Conservation (phyloP, 352 stramenopile species). For the Phytophthora ohioensis region DNA sequence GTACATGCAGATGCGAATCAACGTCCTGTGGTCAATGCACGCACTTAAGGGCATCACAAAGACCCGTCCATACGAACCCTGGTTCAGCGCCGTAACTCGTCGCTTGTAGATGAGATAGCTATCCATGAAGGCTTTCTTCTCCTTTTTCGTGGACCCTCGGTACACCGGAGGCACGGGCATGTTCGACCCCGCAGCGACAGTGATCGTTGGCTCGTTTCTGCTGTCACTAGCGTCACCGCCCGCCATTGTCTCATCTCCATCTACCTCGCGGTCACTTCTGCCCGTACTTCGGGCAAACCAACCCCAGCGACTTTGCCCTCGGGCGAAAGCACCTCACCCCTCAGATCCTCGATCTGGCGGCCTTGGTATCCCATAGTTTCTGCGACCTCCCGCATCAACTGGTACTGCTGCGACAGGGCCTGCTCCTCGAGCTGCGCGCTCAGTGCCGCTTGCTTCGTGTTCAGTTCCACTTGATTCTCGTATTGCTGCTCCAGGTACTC, state of each 20-base stretch:
- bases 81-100: neutral
- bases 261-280: no score
- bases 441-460: no score
- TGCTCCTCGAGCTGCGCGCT: no score
- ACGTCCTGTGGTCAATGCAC: constrained; percentile 21
- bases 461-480: no score
- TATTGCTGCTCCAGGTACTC: no score
- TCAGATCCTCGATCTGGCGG: no score
- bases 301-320: no score
- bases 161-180: neutral
- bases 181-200: neutral
- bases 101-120: neutral
- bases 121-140: constrained; percentile 11
- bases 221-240: neutral
- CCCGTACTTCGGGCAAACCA: no score
- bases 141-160: constrained; percentile 34
- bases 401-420: no score
- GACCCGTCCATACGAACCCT: neutral
- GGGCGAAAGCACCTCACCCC: no score
- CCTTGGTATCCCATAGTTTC: no score
- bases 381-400: no score
- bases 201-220: neutral
- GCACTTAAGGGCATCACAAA: constrained; percentile 11
- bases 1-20: constrained; percentile 20
- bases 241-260: neutral